Percentiles rank a stretch among this genome's conserved stretches.
Evolutionary conservation across 352 stramenopile species (phyloP).

Genomic region (Phytophthora quininea): DNA sequence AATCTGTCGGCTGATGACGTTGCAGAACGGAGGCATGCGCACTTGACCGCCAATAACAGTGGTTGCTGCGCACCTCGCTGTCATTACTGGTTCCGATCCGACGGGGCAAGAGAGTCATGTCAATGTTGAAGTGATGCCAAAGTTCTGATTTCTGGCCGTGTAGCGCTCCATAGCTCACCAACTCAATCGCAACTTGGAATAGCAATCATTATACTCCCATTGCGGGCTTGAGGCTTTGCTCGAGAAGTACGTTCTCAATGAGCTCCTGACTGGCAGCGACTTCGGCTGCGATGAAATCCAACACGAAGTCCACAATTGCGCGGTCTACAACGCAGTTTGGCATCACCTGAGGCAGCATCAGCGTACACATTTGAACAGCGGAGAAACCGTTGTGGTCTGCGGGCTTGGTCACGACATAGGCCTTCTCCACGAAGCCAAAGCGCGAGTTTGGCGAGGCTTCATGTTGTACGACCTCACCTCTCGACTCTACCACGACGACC

Average conservation of each 20-base stretch:
- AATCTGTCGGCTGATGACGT: no score
- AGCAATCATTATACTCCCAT: no score
- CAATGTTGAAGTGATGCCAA: no score
- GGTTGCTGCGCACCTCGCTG: no score
- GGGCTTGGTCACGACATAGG: conserved; percentile 61
- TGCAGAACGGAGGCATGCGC: no score
- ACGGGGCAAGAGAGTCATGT: no score
- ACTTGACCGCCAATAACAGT: no score
- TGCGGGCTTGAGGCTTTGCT: not conserved
- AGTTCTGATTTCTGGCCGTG: no score
- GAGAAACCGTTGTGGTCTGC: conserved; percentile 34
- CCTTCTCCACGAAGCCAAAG: conserved; percentile 57
- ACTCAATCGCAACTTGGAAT: no score
- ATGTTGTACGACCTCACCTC: conserved; percentile 18
- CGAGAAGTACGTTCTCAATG: conserved; percentile 58
- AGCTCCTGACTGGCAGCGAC: conserved; percentile 50
- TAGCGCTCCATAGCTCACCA: no score
- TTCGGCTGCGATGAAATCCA: conserved; percentile 47
- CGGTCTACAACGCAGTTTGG: conserved; percentile 31
- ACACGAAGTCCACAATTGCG: conserved; percentile 49
- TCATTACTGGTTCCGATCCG: no score
- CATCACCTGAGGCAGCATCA: conserved; percentile 56
- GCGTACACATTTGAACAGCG: conserved; percentile 59
- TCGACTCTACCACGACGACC: conserved; percentile 46
- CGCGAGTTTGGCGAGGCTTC: conserved; percentile 42